Percentiles rank a stretch among this genome's conserved stretches.
Conservation (phyloP, 768 basidiomycete genomes). For the Clavaria fumosa region DNA sequence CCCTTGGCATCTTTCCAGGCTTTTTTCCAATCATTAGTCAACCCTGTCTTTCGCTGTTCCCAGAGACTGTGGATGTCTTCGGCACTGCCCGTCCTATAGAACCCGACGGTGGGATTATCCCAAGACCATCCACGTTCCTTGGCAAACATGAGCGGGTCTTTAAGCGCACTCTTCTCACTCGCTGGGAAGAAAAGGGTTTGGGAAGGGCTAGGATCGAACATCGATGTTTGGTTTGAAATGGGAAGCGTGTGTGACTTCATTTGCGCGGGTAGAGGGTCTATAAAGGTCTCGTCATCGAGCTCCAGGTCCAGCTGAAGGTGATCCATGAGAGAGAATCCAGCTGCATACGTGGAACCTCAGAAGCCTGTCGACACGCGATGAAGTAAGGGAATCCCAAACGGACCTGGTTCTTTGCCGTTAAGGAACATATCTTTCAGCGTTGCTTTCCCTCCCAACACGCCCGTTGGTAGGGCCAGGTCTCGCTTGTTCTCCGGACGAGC, state of each 20-base stretch:
- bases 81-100: constrained; percentile 34
- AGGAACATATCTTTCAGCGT: too few relatives aligned
- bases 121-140: constrained; percentile 35
- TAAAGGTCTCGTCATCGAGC: constrained; percentile 43
- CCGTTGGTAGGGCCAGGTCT: too few relatives aligned
- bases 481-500: too few relatives aligned
- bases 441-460: too few relatives aligned
- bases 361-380: too few relatives aligned
- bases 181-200: constrained; percentile 52
- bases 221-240: constrained; percentile 7
- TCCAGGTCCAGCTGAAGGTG: constrained; percentile 65
- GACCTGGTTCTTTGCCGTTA: too few relatives aligned
- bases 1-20: constrained; percentile 58
- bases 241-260: constrained; percentile 13
- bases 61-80: constrained; percentile 53
- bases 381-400: too few relatives aligned
- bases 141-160: constrained; percentile 34
- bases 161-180: constrained; percentile 20
- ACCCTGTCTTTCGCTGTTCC: constrained; percentile 50
- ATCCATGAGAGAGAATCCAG: constrained; percentile 58
- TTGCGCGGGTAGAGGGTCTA: constrained; percentile 10
- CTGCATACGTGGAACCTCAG: too few relatives aligned
- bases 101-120: constrained; percentile 25
- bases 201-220: constrained; percentile 29
- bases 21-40: constrained; percentile 69